These are phyloP conservation scores for Pichia pseudocactophila DNA, from an alignment of 805 yeast genomes.

Conservation along the genomic window DNA sequence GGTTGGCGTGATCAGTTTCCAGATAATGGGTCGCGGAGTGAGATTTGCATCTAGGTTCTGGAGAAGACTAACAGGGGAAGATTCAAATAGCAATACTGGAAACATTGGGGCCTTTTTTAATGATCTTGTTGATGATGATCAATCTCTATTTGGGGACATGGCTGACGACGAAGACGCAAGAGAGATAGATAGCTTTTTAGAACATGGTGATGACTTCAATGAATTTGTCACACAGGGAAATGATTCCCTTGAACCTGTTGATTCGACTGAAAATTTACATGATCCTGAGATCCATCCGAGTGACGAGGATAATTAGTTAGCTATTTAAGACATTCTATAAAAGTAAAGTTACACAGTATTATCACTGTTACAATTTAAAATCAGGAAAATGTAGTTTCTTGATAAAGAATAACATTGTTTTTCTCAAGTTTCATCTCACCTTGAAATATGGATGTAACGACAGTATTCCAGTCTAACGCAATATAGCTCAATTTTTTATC, in stretches of 20 bases:
- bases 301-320: conserved; percentile 8
- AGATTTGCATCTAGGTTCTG: conserved; percentile 1
- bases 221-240: conserved; percentile 18
- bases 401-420: not conserved
- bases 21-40: conserved; percentile 9
- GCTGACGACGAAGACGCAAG: conserved; percentile 40
- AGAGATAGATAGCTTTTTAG: conserved; percentile 36
- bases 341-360: too few species aligned
- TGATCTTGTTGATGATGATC: conserved; percentile 26
- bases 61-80: conserved; percentile 17
- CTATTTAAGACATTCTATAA: too few species aligned
- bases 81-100: conserved; percentile 15
- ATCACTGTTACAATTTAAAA: too few species aligned
- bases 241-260: conserved; percentile 2
- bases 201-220: conserved; percentile 24
- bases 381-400: too few species aligned
- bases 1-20: conserved; percentile 38
- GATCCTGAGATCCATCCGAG: conserved; percentile 5
- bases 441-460: conserved; percentile 44
- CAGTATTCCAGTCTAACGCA: conserved; percentile 58
- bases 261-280: conserved; percentile 2
- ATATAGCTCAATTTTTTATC: conserved; percentile 19
- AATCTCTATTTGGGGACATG: conserved; percentile 26
- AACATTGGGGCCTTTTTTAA: conserved; percentile 22
- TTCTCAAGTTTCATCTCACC: not conserved